These are phyloP conservation scores for Arxiozyma telluris DNA, from an alignment of 1,139 yeast genomes.

Conservation along the genomic window DNA sequence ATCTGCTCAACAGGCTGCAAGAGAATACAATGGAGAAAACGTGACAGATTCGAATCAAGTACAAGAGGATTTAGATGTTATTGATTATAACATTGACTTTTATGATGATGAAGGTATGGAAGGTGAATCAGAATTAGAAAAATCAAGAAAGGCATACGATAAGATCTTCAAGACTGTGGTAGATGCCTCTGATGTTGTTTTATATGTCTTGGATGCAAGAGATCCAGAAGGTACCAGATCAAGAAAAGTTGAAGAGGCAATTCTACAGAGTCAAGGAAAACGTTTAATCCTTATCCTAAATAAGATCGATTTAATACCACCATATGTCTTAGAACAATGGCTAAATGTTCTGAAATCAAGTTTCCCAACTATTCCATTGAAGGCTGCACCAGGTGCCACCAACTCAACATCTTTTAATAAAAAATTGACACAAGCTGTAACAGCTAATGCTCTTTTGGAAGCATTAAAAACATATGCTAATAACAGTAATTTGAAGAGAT, in stretches of 20 bases:
- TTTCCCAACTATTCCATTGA: slow-evolving; percentile 88
- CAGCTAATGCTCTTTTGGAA: slow-evolving; percentile 67
- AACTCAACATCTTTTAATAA: slow-evolving; percentile 66
- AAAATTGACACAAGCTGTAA: slow-evolving; percentile 60
- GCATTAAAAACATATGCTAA: slow-evolving; percentile 81
- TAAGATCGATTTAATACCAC: slow-evolving; percentile 88
- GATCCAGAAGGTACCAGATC: slow-evolving; percentile 96
- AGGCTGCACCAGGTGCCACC: slow-evolving; percentile 55
- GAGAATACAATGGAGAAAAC: slow-evolving; percentile 40
- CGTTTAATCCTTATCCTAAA: slow-evolving; percentile 78
- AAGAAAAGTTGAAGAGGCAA: slow-evolving; percentile 81
- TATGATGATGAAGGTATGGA: slow-evolving; percentile 36
- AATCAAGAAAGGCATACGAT: slow-evolving; percentile 87
- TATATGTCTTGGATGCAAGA: slow-evolving; percentile 92
- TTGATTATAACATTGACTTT: slow-evolving; percentile 44
- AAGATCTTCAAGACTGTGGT: slow-evolving; percentile 76
- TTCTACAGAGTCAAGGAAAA: slow-evolving; percentile 70
- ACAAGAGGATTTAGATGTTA: slow-evolving; percentile 40
- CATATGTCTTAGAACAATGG: slow-evolving; percentile 79
- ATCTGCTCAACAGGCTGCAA: slow-evolving; percentile 82
- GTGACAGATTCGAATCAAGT: slow-evolving; percentile 26
- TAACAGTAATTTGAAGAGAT: slow-evolving; percentile 76
- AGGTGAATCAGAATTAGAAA: slow-evolving; percentile 49
- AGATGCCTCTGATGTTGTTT: slow-evolving; percentile 80
- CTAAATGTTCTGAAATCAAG: slow-evolving; percentile 64